These are phyloP conservation scores for Colletotrichum graminicola DNA, from an alignment of 2,329 filamentous ascomycete genomes.

Conservation along the genomic window DNA sequence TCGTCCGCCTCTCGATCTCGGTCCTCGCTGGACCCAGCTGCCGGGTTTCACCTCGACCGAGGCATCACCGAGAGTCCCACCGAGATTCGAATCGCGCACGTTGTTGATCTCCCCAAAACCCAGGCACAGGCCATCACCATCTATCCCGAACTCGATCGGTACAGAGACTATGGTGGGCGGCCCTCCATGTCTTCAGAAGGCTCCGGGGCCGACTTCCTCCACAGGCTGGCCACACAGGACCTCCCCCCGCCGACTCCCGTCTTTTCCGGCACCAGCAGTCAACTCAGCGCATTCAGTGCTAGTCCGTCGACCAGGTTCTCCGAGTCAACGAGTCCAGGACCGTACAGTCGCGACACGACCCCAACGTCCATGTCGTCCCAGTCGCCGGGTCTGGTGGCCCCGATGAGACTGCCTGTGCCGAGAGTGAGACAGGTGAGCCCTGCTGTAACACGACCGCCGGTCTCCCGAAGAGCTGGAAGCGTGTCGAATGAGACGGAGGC, in stretches of 20 bases:
- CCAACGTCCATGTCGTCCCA: constrained; percentile 83
- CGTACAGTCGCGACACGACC: constrained; percentile 82
- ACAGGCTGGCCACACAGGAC: constrained; percentile 72
- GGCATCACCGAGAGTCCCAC: constrained; percentile 58
- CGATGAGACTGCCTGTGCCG: constrained; percentile 58
- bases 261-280: constrained; percentile 70
- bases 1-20: constrained; percentile 58
- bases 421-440: constrained; percentile 68
- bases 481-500: constrained; percentile 64
- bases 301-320: constrained; percentile 83
- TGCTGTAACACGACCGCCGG: constrained; percentile 67
- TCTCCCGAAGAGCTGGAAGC: constrained; percentile 70
- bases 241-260: constrained; percentile 75
- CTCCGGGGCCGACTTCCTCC: constrained; percentile 61
- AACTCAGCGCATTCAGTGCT: constrained; percentile 70
- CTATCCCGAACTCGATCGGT: constrained; percentile 73
- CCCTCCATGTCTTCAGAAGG: constrained; percentile 51
- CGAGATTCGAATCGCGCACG: constrained; percentile 57
- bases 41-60: constrained; percentile 56
- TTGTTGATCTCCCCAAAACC: constrained; percentile 55
- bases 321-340: constrained; percentile 75
- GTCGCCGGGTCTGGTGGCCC: constrained; percentile 72
- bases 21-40: constrained; percentile 51
- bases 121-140: constrained; percentile 59
- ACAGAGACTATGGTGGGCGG: constrained; percentile 60